phyloP scores from a whole-genome alignment of 768 basidiomycete genomes.

The Lactarius pseudohatsudake region DNA sequence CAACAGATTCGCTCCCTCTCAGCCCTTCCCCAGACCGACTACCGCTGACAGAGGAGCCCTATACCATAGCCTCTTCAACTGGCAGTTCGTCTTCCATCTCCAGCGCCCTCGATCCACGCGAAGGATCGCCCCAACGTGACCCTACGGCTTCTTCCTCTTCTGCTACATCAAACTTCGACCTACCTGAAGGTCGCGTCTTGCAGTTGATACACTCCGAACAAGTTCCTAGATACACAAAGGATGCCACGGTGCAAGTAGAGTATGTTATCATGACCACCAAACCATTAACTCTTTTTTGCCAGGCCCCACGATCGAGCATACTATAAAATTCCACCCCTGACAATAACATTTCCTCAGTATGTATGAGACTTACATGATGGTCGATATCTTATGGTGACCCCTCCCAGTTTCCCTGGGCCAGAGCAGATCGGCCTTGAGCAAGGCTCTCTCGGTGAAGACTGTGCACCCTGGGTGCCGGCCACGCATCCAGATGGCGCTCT shows the following conservation, averaged over 20 bases:
- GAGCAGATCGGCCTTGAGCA: neutral
- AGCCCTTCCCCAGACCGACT: neutral
- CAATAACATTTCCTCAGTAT: constrained; percentile 8
- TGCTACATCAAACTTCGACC: neutral
- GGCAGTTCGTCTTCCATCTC: neutral
- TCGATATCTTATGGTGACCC: neutral
- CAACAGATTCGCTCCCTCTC: constrained; percentile 7
- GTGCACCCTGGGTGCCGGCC: constrained; percentile 42
- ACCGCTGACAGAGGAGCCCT: constrained; percentile 7
- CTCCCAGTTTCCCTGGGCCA: neutral
- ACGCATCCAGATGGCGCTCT: constrained; percentile 62
- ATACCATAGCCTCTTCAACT: neutral
- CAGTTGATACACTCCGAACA: constrained; percentile 18
- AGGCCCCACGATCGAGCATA: constrained; percentile 4
- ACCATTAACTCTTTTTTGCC: neutral
- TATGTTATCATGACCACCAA: neutral
- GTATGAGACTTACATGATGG: neutral
- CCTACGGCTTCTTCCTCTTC: neutral
- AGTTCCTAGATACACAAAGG: constrained; percentile 17
- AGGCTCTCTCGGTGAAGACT: neutral
- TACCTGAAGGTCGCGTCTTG: constrained; percentile 2
- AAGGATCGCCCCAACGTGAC: neutral
- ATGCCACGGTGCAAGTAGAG: constrained; percentile 5
- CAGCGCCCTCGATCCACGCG: neutral
- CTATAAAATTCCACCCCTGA: neutral